phyloP scores from a whole-genome alignment of 2,329 filamentous ascomycete genomes.

The Venturiaceae sp. region DNA sequence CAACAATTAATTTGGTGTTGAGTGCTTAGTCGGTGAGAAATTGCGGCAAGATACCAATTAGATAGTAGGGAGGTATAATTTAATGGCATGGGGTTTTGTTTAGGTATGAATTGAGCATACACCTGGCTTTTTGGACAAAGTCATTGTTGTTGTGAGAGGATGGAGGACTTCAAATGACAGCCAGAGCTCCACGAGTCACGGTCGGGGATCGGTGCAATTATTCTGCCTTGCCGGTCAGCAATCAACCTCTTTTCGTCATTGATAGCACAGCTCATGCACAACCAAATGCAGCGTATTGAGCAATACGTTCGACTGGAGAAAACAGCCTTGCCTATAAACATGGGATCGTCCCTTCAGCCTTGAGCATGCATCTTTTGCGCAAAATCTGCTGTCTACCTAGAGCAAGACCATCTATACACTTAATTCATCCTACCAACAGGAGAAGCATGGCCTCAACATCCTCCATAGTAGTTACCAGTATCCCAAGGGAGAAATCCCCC shows the following conservation, averaged over 20 bases:
- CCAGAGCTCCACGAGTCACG: too few species aligned
- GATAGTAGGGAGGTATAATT: too few species aligned
- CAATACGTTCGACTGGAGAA: not conserved
- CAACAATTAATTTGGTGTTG: too few species aligned
- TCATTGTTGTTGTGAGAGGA: too few species aligned
- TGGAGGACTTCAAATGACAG: too few species aligned
- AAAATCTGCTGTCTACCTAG: not conserved
- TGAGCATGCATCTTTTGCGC: not conserved
- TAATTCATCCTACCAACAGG: not conserved
- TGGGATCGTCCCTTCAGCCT: not conserved
- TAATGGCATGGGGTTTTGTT: too few species aligned
- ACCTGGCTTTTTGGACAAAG: too few species aligned
- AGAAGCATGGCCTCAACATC: not conserved
- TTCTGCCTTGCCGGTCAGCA: not conserved
- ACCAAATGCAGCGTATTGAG: not conserved
- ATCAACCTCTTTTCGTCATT: not conserved
- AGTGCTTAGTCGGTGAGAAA: too few species aligned
- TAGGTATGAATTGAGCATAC: too few species aligned
- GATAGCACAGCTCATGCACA: not conserved
- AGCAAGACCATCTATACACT: not conserved
- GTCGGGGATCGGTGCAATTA: not conserved
- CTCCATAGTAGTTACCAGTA: not conserved
- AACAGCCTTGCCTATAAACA: not conserved
- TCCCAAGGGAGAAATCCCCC: not conserved
- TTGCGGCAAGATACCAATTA: too few species aligned